Conservation (phyloP, 140 eudicot genomes). For the Cichorium intybus region DNA sequence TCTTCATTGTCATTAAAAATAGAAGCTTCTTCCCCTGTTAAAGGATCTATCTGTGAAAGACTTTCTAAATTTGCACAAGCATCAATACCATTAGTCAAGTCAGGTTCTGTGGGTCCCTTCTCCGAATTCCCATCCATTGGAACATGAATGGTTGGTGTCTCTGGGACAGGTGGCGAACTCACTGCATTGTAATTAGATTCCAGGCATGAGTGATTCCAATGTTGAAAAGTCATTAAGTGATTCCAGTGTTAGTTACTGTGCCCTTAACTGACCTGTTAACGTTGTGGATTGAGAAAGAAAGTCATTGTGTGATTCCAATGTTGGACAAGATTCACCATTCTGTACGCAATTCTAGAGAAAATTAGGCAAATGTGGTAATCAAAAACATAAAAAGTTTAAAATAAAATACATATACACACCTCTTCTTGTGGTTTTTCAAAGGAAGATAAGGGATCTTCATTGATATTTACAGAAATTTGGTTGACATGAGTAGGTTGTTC, state of each 20-base stretch:
- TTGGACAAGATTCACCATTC: conserved; percentile 38
- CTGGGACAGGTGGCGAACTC: conserved; percentile 26
- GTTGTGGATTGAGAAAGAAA: conserved; percentile 36
- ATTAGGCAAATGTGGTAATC: conserved; percentile 8
- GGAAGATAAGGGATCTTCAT: conserved; percentile 28
- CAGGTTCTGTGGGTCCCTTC: conserved; percentile 17
- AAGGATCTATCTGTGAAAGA: conserved; percentile 33
- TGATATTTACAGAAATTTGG: conserved; percentile 11
- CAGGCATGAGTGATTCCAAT: background rate
- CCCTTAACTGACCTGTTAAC: conserved; percentile 34
- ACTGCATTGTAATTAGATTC: conserved; percentile 15
- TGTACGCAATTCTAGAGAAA: conserved; percentile 21
- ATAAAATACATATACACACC: conserved; percentile 25
- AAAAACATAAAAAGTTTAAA: background rate
- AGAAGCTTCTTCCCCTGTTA: conserved; percentile 45
- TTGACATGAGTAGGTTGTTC: conserved; percentile 29
- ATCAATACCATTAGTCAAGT: conserved; percentile 14
- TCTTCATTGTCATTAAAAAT: conserved; percentile 29
- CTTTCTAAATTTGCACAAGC: conserved; percentile 19
- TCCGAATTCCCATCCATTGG: conserved; percentile 17
- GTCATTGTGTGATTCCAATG: conserved; percentile 38
- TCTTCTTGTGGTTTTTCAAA: conserved; percentile 37
- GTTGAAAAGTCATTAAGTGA: no score
- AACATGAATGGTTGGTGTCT: conserved; percentile 25
- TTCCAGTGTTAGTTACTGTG: background rate